These are phyloP conservation scores for Phytophthora gonapodyides DNA, from an alignment of 352 stramenopile genomes.

Conservation along the genomic window DNA sequence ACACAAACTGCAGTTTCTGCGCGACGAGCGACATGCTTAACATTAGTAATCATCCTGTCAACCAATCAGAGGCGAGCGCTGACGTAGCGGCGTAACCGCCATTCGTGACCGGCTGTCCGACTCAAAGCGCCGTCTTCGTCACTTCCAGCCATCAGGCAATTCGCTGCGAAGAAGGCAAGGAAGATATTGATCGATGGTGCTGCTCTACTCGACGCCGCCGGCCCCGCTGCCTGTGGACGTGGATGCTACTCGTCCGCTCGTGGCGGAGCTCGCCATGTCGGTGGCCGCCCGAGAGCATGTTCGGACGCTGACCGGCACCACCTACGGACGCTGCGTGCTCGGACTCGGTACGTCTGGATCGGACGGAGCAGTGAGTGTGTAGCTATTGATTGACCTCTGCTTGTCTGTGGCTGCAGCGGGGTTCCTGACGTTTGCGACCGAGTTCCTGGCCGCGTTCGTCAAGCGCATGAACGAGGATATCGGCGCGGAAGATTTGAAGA, in stretches of 20 bases:
- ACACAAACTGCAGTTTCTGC: constrained; percentile 29
- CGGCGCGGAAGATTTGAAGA: constrained; percentile 34
- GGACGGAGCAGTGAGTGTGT: neutral
- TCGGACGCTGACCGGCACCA: constrained; percentile 34
- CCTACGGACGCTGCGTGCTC: constrained; percentile 76
- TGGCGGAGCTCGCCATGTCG: constrained; percentile 28
- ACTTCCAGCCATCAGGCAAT: constrained; percentile 22
- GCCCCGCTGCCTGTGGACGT: constrained; percentile 38
- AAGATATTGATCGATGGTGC: constrained; percentile 34
- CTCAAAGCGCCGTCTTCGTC: constrained; percentile 22
- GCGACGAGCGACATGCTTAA: constrained; percentile 22
- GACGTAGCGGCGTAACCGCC: constrained; percentile 38
- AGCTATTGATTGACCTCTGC: constrained; percentile 8
- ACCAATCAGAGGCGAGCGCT: constrained; percentile 31
- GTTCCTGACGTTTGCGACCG: constrained; percentile 60
- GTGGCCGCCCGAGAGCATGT: constrained; percentile 36
- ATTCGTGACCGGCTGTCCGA: constrained; percentile 23
- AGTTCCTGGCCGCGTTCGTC: constrained; percentile 55
- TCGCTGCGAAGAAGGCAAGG: constrained; percentile 5
- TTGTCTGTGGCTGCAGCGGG: constrained; percentile 45
- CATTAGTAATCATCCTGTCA: constrained; percentile 22
- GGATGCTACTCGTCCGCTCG: constrained; percentile 31
- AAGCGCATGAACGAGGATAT: constrained; percentile 26
- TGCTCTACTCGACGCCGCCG: constrained; percentile 36
- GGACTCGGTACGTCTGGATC: constrained; percentile 53